Evolutionary conservation across 1,284 basidiomycete genomes (phyloP), one percentile per base, ranked within the genome.

Genomic region (Amylostereum chailletii): DNA sequence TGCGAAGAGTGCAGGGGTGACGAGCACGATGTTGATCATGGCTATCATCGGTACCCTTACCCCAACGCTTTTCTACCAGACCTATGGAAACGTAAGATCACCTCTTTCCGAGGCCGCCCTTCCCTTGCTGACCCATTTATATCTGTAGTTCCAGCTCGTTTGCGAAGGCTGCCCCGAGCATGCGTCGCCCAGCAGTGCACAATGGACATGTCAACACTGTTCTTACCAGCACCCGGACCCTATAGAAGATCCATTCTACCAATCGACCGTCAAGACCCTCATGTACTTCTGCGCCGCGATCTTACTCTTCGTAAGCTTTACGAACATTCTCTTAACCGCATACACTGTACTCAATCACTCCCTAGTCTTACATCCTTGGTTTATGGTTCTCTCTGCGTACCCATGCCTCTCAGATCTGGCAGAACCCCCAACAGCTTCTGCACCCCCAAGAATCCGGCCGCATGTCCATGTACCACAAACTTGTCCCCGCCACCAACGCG

Each of bases 1-100:
- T 63, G 95, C 96, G 8, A 94, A 93, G 71, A 93, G 89, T 59
- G 96, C 96, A 3, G 93, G 96, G 44, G 96, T 99, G 8, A 99
- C 96, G 0, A 96, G 93, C 62, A 97, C 97, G 68, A 96, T 99
- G 92, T 69, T 99, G 60, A 99, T 99, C 70, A 99, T 99, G 95
- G 96, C 96, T 4, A 94, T 99, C 65, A 97, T 99, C 53, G 96
- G 96, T 10, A 93, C 92, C 2, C 72, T 99, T 49, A 86, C 94
- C 0, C 96, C 96, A 3, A 99, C 96, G 0, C 66, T 99, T 59
- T 99, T 99, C 67, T 99, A 99, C 69, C 94, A 99, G 68, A 95
- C 90, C 11, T 99, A 97, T 66, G 96, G 96, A 42, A 94, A 92
- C 57, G 94, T 95, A 60, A 68, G 92, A 19, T 81, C 3, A 47